Conservation (phyloP, 768 basidiomycete genomes). For the Amanita phalloides region DNA sequence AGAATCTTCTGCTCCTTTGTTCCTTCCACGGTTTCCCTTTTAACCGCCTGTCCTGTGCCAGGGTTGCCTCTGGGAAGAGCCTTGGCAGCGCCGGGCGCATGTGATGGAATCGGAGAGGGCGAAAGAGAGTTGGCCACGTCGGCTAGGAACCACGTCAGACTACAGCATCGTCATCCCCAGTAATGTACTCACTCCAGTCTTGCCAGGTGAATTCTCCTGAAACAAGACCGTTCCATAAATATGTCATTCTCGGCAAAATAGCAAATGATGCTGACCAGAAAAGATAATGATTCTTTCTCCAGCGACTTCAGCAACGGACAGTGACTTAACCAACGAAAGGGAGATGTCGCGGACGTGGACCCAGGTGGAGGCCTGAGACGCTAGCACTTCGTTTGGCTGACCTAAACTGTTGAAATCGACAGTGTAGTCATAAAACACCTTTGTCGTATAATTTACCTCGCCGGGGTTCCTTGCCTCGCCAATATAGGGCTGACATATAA, state of each 20-base stretch:
- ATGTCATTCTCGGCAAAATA: too few relatives aligned
- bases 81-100: neutral
- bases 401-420: neutral
- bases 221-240: too few relatives aligned
- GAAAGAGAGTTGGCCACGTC: constrained; percentile 1
- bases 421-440: neutral
- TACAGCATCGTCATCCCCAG: neutral
- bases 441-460: neutral
- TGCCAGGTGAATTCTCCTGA: neutral
- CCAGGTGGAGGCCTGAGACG: neutral
- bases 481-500: neutral
- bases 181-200: constrained; percentile 1
- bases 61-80: neutral
- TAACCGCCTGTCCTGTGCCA: neutral
- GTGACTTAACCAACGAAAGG: neutral
- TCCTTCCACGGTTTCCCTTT: neutral
- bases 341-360: constrained; percentile 3
- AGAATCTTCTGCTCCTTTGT: constrained; percentile 1
- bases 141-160: neutral
- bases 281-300: constrained; percentile 2
- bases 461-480: neutral
- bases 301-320: neutral
- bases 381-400: neutral
- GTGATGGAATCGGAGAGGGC: neutral
- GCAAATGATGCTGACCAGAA: neutral